Percentiles rank a stretch among this genome's conserved stretches.
Conservation (phyloP, 805 yeast genomes). For the Myxozyma monticola region DNA sequence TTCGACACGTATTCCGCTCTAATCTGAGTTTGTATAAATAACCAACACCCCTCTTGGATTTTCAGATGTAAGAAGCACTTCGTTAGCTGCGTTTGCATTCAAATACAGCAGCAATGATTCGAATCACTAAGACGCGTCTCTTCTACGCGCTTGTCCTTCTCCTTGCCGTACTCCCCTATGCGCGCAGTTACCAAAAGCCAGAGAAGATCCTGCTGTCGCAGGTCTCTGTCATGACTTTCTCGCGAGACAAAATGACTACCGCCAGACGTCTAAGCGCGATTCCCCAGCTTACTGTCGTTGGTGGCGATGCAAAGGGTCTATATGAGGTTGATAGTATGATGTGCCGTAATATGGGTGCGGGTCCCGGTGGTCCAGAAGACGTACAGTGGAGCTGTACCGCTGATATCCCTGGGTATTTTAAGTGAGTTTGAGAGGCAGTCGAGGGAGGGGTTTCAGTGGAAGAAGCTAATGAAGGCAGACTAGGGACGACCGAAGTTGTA, state of each 20-base stretch:
- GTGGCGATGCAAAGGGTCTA: conserved; percentile 24
- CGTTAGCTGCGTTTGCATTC: no score
- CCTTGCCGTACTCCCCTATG: no score
- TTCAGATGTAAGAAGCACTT: no score
- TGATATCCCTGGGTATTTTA: conserved; percentile 26
- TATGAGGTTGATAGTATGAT: conserved; percentile 25
- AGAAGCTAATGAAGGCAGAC: background rate
- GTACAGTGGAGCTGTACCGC: conserved; percentile 30
- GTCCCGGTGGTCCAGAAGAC: conserved; percentile 26
- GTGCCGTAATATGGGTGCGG: conserved; percentile 28
- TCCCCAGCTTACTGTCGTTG: conserved; percentile 20
- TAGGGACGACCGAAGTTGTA: conserved; percentile 25
- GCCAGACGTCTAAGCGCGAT: conserved; percentile 12
- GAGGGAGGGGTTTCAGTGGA: background rate
- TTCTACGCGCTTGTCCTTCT: no score
- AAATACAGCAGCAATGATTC: no score
- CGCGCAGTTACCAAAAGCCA: background rate
- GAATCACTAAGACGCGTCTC: no score
- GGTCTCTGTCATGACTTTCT: conserved; percentile 13
- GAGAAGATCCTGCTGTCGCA: conserved; percentile 17
- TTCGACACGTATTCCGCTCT: no score
- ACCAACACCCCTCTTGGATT: no score
- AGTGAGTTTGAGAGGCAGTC: no score
- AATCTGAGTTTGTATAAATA: no score
- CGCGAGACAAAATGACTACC: conserved; percentile 9